Conservation (phyloP, 768 basidiomycete species). For the Pisolithus tinctorius region DNA sequence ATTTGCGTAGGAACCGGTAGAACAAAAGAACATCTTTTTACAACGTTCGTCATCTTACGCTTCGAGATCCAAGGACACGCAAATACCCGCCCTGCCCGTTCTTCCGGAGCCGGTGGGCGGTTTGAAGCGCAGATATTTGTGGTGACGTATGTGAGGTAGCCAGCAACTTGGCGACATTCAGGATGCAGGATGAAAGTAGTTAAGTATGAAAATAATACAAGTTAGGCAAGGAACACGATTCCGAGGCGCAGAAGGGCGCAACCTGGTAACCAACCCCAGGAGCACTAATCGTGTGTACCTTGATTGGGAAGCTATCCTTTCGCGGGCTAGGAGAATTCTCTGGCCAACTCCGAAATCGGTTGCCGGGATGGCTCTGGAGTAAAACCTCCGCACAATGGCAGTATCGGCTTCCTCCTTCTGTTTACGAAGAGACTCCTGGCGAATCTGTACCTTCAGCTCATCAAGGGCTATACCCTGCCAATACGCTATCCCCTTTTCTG, state of each 20-base stretch:
- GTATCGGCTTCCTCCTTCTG: constrained; percentile 17
- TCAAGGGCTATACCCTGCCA: constrained; percentile 11
- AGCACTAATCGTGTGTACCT: constrained; percentile 32
- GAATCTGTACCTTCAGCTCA: constrained; percentile 25
- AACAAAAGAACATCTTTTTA: constrained; percentile 70
- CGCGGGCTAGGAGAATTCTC: constrained; percentile 22
- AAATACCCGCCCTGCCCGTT: constrained; percentile 79
- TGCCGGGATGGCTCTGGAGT: constrained; percentile 5
- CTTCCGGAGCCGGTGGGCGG: constrained; percentile 81
- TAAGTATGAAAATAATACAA: constrained; percentile 23
- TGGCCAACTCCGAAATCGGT: constrained; percentile 2
- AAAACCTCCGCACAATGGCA: constrained; percentile 11
- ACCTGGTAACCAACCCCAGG: no score
- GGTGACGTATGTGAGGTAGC: constrained; percentile 60
- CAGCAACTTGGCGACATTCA: constrained; percentile 69
- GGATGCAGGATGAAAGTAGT: constrained; percentile 67
- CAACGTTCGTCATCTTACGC: constrained; percentile 64
- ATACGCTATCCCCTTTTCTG: constrained; percentile 39
- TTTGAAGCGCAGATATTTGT: constrained; percentile 82
- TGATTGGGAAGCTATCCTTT: constrained; percentile 63
- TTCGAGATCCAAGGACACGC: constrained; percentile 68
- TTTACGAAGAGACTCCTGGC: constrained; percentile 27
- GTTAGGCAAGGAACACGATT: not conserved
- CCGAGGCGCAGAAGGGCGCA: no score
- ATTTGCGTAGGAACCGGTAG: constrained; percentile 68